A percentile compares a stretch with the other conserved stretches of the same genome.
Conservation (phyloP, 371 early-diverging fungal genomes). For the Apophysomyces variabilis region DNA sequence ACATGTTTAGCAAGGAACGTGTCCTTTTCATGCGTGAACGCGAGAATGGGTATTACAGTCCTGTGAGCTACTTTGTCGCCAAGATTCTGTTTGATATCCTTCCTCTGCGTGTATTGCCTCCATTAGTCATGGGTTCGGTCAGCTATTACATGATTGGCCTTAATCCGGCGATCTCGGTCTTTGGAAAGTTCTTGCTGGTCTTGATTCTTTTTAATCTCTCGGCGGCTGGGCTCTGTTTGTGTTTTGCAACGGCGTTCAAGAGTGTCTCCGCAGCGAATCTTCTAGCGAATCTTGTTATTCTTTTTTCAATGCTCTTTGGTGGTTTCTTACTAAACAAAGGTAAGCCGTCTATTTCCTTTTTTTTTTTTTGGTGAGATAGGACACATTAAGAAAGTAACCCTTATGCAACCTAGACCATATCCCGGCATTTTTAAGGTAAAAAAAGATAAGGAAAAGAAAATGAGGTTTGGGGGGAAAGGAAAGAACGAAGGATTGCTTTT, state of each 20-base stretch:
- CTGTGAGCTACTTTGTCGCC: slow-evolving; percentile 72
- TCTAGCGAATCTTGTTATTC: slow-evolving; percentile 74
- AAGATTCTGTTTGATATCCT: slow-evolving; percentile 83
- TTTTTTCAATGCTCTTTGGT: slow-evolving; percentile 90
- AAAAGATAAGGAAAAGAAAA: background rate
- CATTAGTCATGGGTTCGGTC: slow-evolving; percentile 82
- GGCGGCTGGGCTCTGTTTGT: slow-evolving; percentile 79
- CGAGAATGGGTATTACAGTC: slow-evolving; percentile 82
- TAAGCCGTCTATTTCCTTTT: slow-evolving; percentile 21
- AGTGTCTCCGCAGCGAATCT: slow-evolving; percentile 80
- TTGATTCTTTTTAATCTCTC: slow-evolving; percentile 83
- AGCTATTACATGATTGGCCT: slow-evolving; percentile 88
- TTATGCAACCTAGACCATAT: slow-evolving; percentile 38
- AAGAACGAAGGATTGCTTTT: background rate
- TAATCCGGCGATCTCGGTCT: slow-evolving; percentile 55
- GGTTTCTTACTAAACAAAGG: slow-evolving; percentile 87
- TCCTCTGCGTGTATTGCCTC: slow-evolving; percentile 83
- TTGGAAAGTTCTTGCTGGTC: slow-evolving; percentile 81
- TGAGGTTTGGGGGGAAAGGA: background rate
- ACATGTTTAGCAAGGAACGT: slow-evolving; percentile 72
- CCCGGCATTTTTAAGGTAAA: slow-evolving; percentile 46
- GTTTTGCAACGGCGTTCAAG: slow-evolving; percentile 73
- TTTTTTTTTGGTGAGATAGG: slow-evolving; percentile 4
- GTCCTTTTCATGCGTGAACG: slow-evolving; percentile 82
- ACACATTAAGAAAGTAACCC: too few species aligned